These are phyloP conservation scores for Passalora sequoiae DNA, from an alignment of 2,329 filamentous ascomycete species.

Conservation along the genomic window DNA sequence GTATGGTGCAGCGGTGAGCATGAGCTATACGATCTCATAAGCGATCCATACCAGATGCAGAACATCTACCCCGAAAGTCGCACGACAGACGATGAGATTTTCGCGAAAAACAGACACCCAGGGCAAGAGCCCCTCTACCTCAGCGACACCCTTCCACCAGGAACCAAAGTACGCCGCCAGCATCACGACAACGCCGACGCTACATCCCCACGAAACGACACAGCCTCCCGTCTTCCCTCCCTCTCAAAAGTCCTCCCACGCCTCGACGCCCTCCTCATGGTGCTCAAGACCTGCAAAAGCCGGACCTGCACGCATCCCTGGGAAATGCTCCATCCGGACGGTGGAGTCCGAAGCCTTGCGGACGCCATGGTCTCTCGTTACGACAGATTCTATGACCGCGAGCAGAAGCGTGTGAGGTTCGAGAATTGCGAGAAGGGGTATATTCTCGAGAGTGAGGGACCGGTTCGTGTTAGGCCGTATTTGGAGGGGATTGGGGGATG, in stretches of 20 bases:
- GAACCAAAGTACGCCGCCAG: not conserved
- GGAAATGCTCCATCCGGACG: conserved; percentile 14
- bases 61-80: conserved; percentile 14
- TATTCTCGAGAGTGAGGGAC: conserved; percentile 20
- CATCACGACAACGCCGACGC: too few relatives aligned
- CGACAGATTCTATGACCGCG: conserved; percentile 16
- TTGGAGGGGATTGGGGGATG: conserved; percentile 11
- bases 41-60: conserved; percentile 24
- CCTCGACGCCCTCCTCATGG: conserved; percentile 19
- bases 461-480: conserved; percentile 11
- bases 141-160: conserved; percentile 1
- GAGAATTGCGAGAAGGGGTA: conserved; percentile 23
- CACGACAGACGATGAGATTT: not conserved
- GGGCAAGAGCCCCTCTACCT: not conserved
- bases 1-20: conserved; percentile 66
- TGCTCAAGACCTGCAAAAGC: conserved; percentile 19
- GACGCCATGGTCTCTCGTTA: conserved; percentile 11
- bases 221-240: too few relatives aligned
- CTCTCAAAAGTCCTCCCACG: conserved; percentile 10
- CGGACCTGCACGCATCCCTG: conserved; percentile 18
- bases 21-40: conserved; percentile 55
- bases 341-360: conserved; percentile 7
- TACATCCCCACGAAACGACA: too few relatives aligned
- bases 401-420: conserved; percentile 15
- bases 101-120: not conserved